Conservation (phyloP, 1,139 yeast genomes). For the Taphrina communis region DNA sequence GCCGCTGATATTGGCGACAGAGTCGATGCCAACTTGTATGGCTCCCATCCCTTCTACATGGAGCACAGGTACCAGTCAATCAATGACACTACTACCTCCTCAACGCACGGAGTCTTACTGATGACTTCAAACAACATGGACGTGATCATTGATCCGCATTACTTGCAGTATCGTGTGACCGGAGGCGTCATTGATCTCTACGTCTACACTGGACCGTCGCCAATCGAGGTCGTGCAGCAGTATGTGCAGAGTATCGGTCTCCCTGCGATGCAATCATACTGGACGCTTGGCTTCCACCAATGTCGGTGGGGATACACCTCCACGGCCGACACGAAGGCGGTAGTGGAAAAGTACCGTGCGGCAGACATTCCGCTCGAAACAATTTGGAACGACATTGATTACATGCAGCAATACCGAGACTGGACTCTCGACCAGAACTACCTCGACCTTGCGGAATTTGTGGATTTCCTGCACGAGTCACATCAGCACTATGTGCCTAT, state of each 20-base stretch:
- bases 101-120: conserved; percentile 46
- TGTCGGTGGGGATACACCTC: conserved; percentile 96
- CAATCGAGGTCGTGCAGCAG: conserved; percentile 51
- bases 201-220: conserved; percentile 53
- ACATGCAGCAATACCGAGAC: conserved; percentile 55
- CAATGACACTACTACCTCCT: neutral
- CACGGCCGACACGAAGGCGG: conserved; percentile 75
- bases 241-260: conserved; percentile 49
- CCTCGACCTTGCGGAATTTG: conserved; percentile 46
- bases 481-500: conserved; percentile 51
- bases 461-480: conserved; percentile 8
- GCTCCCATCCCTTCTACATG: conserved; percentile 51
- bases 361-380: conserved; percentile 81
- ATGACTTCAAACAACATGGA: conserved; percentile 49
- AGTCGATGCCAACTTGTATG: conserved; percentile 46
- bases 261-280: conserved; percentile 52
- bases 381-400: conserved; percentile 94
- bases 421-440: conserved; percentile 51
- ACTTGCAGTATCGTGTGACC: conserved; percentile 49
- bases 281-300: conserved; percentile 84
- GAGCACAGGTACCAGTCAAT: conserved; percentile 47
- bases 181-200: conserved; percentile 51
- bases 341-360: conserved; percentile 70
- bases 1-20: conserved; percentile 46
- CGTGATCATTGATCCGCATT: conserved; percentile 44